Base-by-base conservation (phyloP, 768 basidiomycete species). In the Pulveroboletus frians region DNA sequence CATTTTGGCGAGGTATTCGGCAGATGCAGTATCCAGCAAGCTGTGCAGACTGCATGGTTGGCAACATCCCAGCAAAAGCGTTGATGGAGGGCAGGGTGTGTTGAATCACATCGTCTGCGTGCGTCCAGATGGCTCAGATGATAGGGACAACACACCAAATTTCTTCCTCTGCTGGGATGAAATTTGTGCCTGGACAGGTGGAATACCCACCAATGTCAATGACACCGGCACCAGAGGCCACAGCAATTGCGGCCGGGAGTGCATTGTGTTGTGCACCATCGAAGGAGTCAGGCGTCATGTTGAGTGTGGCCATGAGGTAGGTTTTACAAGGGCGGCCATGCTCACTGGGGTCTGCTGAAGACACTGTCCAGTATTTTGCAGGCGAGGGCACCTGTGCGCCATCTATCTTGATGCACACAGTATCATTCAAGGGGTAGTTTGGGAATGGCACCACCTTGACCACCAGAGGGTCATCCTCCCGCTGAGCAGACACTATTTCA, bases 171-270 rank as follows among this genome's bases (percentile, higher is more conserved):
- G 73, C 54, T 0, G 76, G 73, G 35, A 95, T 81, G 44, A 78
- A 79, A 1, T 70, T 74, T 0, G 93, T 86, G 1, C 82, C 78
- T 0, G 95, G 96, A 10, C 92, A 79, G 0, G 94, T 99, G 0
- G 92, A 94, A 68, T 92, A 90, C 0, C 96, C 96, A 0, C 96
- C 95, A n/a, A 98, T 76, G 66, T 99, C 96, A 51, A 98, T 70
- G 49, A 99, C 88, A 49, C 81, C 75, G 0, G 88, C 85, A 1
- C 86, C 85, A 1, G 71, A 71, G 0, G 65, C 53, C 2, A 82
- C 71, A 0, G 90, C 75, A 4, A 92, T 59, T 0, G 86, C 88
- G 10, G 73, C 63, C 0, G 75, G 55, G 10, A 83, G 55, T 0
- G 75, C 75, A 52, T 76, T 73, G 64, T 86, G 73, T 17, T 67